Base-by-base conservation (phyloP, 352 stramenopile genomes). In the Globisporangium cylindrosporum region DNA sequence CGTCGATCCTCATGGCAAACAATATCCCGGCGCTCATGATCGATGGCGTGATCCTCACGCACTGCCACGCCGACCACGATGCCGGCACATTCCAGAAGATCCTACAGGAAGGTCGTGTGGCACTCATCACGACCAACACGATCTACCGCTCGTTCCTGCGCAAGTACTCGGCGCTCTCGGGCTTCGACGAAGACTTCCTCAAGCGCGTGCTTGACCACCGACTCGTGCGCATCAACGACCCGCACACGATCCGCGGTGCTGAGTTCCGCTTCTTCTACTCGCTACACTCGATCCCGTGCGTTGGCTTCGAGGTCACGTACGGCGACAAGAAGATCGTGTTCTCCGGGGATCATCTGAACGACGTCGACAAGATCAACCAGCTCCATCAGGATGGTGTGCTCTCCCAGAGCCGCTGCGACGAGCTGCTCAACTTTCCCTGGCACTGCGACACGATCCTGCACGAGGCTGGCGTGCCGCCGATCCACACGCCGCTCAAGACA, bases 61-160 rank as follows among this genome's bases (percentile, higher is more conserved):
- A 99, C 74, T 98, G 95, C 69, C 96, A 98, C 72, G 94, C 96
- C 20, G 96, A 99, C 75, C 96, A 99, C 71, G 96, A 99, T 75
- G 96, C 96, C 48, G 96, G 96, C 32, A 97, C 96, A 32, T 99
- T 99, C 71, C 96, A 99, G 70, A 98, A 98, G 72, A 97, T 99
- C 53, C 72, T 99, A 20, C 95, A 97, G 34, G 95, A 98, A 70
- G 94, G 91, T 2, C 92, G 91, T 12, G 93, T 99, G 29, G 92
- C 94, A 54, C 81, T 99, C 25, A 98, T 98, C 59, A 98, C 96
- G 25, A 99, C 95, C 7, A 84, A 93, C 61, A 99, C 96, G 14
- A 99, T 99, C 75, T 98, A 98, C 74, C 95, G 94, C 29, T 98
- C 90, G 54, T 99, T 99, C 68, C 86, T 99, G 59, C 89, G 95